phyloP scores from a whole-genome alignment of 2,329 filamentous ascomycete species.

The Cordyceps fumosorosea region DNA sequence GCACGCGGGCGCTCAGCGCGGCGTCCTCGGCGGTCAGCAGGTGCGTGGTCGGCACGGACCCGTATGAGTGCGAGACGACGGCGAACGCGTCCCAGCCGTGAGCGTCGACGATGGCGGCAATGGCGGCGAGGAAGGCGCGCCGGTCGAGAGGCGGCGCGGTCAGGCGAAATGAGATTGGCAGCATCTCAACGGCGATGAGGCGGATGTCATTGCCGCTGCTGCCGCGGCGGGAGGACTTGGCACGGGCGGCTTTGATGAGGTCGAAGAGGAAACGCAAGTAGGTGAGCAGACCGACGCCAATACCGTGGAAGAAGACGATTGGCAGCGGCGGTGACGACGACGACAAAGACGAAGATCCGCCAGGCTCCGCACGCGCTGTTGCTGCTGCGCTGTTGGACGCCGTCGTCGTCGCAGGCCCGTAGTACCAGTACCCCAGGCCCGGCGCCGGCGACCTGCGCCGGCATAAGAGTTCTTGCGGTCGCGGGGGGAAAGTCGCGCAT shows the following conservation, averaged over 20 bases:
- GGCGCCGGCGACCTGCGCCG: constrained; percentile 40
- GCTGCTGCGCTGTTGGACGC: background rate
- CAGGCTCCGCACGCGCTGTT: no score
- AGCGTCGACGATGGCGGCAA: constrained; percentile 48
- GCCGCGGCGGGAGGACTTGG: constrained; percentile 20
- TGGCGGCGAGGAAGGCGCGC: constrained; percentile 47
- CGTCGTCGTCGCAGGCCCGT: background rate
- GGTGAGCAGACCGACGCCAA: constrained; percentile 60
- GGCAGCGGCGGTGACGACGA: constrained; percentile 36
- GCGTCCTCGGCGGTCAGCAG: constrained; percentile 42
- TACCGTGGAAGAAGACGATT: constrained; percentile 64
- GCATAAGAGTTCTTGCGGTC: constrained; percentile 43
- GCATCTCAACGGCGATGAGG: constrained; percentile 58
- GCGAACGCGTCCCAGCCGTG: constrained; percentile 54
- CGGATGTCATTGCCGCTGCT: constrained; percentile 37
- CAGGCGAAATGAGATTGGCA: constrained; percentile 58
- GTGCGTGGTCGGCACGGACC: constrained; percentile 56
- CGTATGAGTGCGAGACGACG: constrained; percentile 58
- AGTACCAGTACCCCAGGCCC: constrained; percentile 56
- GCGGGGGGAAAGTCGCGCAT: constrained; percentile 47
- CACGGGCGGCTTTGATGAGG: constrained; percentile 33
- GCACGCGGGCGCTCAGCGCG: constrained; percentile 43
- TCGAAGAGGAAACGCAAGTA: constrained; percentile 52
- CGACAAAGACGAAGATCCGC: no score
- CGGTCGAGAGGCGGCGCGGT: constrained; percentile 45